These are phyloP conservation scores for Neonectria ditissima DNA, from an alignment of 2,329 filamentous ascomycete genomes.

Conservation along the genomic window DNA sequence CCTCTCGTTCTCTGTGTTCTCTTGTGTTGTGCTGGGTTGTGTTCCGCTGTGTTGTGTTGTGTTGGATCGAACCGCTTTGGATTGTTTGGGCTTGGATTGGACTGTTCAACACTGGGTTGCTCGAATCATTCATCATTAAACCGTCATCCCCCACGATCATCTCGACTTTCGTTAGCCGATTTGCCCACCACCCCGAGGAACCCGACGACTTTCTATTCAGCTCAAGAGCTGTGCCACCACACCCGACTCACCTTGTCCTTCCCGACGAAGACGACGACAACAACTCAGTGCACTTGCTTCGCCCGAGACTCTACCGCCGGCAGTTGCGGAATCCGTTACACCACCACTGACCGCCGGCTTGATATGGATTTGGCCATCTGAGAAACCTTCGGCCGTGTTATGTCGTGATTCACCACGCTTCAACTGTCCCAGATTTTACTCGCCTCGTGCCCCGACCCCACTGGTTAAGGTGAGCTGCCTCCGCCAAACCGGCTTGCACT, in stretches of 20 bases:
- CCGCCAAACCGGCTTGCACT: constrained; percentile 7
- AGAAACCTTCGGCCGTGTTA: constrained; percentile 38
- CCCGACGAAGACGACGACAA: constrained; percentile 1
- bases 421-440: constrained; percentile 38
- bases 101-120: constrained; percentile 10
- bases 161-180: constrained; percentile 19
- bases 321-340: constrained; percentile 31
- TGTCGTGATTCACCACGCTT: constrained; percentile 39
- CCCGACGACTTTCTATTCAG: constrained; percentile 22
- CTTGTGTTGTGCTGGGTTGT: constrained; percentile 11
- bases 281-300: constrained; percentile 19
- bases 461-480: constrained; percentile 40
- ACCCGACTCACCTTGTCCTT: constrained; percentile 33
- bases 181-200: constrained; percentile 9
- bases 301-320: constrained; percentile 26
- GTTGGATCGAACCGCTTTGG: constrained; percentile 15
- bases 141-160: constrained; percentile 6
- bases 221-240: constrained; percentile 39
- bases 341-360: constrained; percentile 31
- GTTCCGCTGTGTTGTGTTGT: constrained; percentile 16
- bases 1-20: constrained; percentile 21
- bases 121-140: constrained; percentile 14
- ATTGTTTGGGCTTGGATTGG: constrained; percentile 12
- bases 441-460: constrained; percentile 25
- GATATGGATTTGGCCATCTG: constrained; percentile 42